A percentile compares a stretch with the other conserved stretches of the same genome.
phyloP scores from a whole-genome alignment of 129 eudicot species.

The Oenanthe sinensis region DNA sequence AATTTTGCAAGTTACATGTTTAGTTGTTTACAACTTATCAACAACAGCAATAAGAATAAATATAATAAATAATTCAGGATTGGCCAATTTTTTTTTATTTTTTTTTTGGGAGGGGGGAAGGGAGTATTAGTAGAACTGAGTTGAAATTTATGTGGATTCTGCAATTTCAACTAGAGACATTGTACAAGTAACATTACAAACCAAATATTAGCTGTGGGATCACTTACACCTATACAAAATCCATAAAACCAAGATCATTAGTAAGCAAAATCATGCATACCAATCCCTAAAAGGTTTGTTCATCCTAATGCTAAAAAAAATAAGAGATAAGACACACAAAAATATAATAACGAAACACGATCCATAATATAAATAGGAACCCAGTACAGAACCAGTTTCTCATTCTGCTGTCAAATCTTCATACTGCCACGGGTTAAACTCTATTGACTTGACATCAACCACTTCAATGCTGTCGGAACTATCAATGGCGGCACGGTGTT shows the following conservation, averaged over 20 bases:
- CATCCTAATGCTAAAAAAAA: slow-evolving; percentile 10
- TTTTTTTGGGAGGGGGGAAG: not conserved
- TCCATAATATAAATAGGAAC: not conserved
- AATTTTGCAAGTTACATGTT: too few relatives aligned
- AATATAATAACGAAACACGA: not conserved
- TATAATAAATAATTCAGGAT: too few relatives aligned
- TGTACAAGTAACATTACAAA: slow-evolving; percentile 5
- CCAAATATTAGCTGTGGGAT: not conserved
- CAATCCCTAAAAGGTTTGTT: slow-evolving; percentile 5
- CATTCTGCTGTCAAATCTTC: slow-evolving; percentile 42
- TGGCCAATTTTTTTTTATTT: too few relatives aligned
- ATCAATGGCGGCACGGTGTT: slow-evolving; percentile 52
- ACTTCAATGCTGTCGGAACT: slow-evolving; percentile 23
- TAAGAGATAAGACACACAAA: not conserved
- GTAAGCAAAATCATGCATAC: slow-evolving; percentile 9
- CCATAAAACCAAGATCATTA: not conserved
- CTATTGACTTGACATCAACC: slow-evolving; percentile 57
- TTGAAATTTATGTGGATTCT: not conserved
- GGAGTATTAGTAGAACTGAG: not conserved
- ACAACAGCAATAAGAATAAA: too few relatives aligned
- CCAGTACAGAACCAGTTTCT: slow-evolving; percentile 15
- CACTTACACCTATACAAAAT: slow-evolving; percentile 16
- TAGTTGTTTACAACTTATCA: too few relatives aligned
- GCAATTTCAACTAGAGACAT: not conserved
- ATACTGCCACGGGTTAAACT: slow-evolving; percentile 95